Percentiles rank a stretch among this genome's conserved stretches.
phyloP scores from a whole-genome alignment of 371 early-diverging fungal genomes.

The Apophysomyces sp. region DNA sequence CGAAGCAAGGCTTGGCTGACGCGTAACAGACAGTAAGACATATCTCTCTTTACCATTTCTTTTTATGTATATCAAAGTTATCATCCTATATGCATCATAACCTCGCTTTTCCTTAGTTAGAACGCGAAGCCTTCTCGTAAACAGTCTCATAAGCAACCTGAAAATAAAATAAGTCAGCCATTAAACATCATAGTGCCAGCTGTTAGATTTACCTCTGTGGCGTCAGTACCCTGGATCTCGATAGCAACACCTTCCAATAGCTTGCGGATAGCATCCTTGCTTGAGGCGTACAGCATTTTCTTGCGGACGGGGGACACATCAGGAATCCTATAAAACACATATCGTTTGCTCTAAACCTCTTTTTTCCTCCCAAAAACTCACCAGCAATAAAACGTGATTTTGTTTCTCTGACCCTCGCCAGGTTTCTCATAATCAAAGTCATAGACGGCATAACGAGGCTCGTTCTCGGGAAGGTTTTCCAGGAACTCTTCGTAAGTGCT shows the following conservation, averaged over 20 bases:
- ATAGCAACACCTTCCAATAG: conserved; percentile 71
- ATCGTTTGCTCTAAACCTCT: neutral
- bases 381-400: conserved; percentile 57
- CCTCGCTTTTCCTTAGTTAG: conserved; percentile 15
- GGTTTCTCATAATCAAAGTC: conserved; percentile 76
- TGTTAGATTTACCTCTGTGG: conserved; percentile 50
- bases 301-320: conserved; percentile 73
- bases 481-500: conserved; percentile 71
- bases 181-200: neutral
- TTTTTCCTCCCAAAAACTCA: conserved; percentile 15
- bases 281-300: conserved; percentile 94
- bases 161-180: neutral
- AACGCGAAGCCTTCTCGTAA: conserved; percentile 69
- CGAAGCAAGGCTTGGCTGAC: neutral
- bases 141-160: conserved; percentile 78
- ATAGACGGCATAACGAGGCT: conserved; percentile 84
- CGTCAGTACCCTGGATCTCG: conserved; percentile 88
- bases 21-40: neutral
- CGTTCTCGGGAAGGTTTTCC: conserved; percentile 57
- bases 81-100: neutral
- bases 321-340: conserved; percentile 68
- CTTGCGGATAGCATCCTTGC: conserved; percentile 82
- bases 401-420: conserved; percentile 73
- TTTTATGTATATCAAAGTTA: neutral
- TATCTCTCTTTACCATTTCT: neutral